A percentile compares a stretch with the other conserved stretches of the same genome.
Conservation (phyloP, 164 flowering plant species). For the Amborella trichopoda region DNA sequence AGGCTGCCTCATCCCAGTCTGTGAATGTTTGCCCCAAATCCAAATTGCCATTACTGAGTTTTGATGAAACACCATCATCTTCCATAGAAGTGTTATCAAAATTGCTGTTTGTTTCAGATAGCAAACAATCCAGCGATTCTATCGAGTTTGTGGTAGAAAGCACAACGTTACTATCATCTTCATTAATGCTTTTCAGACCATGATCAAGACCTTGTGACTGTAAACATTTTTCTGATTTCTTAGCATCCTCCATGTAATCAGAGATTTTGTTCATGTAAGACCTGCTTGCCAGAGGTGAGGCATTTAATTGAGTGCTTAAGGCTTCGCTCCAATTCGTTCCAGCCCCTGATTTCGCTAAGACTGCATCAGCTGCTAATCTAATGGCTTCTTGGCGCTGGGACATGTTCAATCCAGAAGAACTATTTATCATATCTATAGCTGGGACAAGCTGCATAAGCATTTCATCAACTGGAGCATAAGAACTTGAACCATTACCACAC, state of each 20-base stretch:
- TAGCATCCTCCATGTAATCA: no score
- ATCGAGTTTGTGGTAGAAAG: slow-evolving; percentile 19
- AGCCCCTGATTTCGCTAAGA: slow-evolving; percentile 9
- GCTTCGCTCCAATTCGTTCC: slow-evolving; percentile 8
- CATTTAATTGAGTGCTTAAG: slow-evolving; percentile 1
- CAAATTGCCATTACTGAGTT: not conserved
- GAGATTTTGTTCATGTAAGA: slow-evolving; percentile 3
- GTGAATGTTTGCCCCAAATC: not conserved
- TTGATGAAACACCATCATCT: slow-evolving; percentile 51
- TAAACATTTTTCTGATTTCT: no score
- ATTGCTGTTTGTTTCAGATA: slow-evolving; percentile 48
- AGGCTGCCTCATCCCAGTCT: slow-evolving; percentile 11
- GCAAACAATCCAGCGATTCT: slow-evolving; percentile 53
- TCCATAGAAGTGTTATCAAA: slow-evolving; percentile 33
- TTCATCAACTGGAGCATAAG: slow-evolving; percentile 8
- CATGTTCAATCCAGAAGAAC: slow-evolving; percentile 6
- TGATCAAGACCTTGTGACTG: slow-evolving; percentile 2
- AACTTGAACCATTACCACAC: slow-evolving; percentile 1
- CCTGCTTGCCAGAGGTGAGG: slow-evolving; percentile 10
- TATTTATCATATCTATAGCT: slow-evolving; percentile 5
- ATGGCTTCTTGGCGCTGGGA: slow-evolving; percentile 8
- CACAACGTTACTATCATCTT: slow-evolving; percentile 6
- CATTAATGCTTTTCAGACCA: slow-evolving; percentile 5
- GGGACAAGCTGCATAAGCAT: slow-evolving; percentile 7
- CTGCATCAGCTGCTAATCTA: slow-evolving; percentile 12